Evolutionary conservation across 345 rosid species (phyloP), one percentile per base, ranked within the genome.

Genomic region (Euphorbia peplus): DNA sequence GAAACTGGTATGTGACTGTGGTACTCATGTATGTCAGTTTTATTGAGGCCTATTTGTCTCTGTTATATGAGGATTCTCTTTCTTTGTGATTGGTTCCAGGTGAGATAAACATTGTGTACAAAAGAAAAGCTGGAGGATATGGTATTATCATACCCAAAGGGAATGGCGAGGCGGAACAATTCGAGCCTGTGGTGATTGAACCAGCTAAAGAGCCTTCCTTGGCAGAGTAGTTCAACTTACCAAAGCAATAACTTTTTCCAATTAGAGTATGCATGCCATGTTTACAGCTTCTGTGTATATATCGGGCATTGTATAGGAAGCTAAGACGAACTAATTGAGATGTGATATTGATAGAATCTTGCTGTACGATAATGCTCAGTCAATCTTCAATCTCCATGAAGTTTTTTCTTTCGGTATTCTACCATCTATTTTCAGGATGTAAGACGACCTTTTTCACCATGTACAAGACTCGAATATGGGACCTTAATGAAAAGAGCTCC

Each of bases 81-180:
- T 42, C 15, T 4, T 7, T 42, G 11, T 55, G 21, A 25, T n/a
- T 50, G 66, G 57, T 46, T 78, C 32, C 79, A 91, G 98, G 97
- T 66, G 96, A 91, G 84, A 82, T 93, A 32, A 93, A 93, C 75
- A 91, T 91, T 56, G 63, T 91, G 52, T 93, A 93, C 88, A 88
- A 85, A 76, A 86, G 97, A 80, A 85, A 75, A 74, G 86, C 83
- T 37, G 98, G 97, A 70, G 98, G 98, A 0, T 93, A 89, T 29
- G 97, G 98, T 67, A 77, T 93, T 41, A 93, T 93, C 54, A 77
- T 93, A 64, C 98, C 98, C 0, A 89, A 88, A 77, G 88, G 74
- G 70, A 73, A 32, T 32, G 89, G 91, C 14, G 67, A 80, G 69
- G 70, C 84, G 14, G 77, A 82, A 81, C 86, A 85, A 70, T 24